These are phyloP conservation scores for Podila clonocystis DNA, from an alignment of 192 early-diverging fungal genomes.

Conservation along the genomic window DNA sequence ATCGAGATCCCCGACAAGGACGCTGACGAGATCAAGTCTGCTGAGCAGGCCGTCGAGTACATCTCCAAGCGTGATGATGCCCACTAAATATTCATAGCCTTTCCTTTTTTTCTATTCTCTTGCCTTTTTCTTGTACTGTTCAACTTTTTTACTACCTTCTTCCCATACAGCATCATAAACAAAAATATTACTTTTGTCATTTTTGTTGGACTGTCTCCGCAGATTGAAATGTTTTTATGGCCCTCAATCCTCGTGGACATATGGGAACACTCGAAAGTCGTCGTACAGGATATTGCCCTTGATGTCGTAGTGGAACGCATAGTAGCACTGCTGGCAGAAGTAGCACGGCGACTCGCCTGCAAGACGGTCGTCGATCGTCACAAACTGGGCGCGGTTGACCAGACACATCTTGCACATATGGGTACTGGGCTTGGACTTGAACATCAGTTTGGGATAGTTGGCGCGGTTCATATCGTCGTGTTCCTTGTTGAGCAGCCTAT, in stretches of 20 bases:
- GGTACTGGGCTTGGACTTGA: conserved; percentile 59
- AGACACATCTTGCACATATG: conserved; percentile 75
- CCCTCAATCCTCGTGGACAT: conserved; percentile 8
- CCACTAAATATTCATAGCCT: conserved; percentile 59
- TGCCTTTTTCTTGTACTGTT: not conserved
- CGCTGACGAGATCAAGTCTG: conserved; percentile 94
- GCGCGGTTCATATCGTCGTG: conserved; percentile 63
- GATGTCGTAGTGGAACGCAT: conserved; percentile 72
- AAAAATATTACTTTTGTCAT: not conserved
- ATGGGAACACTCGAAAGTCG: conserved; percentile 48
- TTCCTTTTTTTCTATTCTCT: not conserved
- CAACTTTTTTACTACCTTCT: not conserved
- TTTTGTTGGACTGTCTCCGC: not conserved
- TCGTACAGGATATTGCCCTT: conserved; percentile 65
- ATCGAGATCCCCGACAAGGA: conserved; percentile 98
- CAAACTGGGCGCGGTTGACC: conserved; percentile 65
- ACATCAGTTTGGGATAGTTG: conserved; percentile 64
- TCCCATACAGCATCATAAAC: not conserved
- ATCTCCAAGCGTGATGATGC: conserved; percentile 78
- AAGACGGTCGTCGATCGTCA: conserved; percentile 76
- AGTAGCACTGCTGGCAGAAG: conserved; percentile 79
- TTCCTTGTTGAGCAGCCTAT: conserved; percentile 22
- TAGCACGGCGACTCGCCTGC: conserved; percentile 74
- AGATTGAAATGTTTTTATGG: not conserved
- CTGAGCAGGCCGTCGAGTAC: conserved; percentile 89